Evolutionary conservation across 306 rosid genomes (phyloP).

Genomic region (Quercus suber): DNA sequence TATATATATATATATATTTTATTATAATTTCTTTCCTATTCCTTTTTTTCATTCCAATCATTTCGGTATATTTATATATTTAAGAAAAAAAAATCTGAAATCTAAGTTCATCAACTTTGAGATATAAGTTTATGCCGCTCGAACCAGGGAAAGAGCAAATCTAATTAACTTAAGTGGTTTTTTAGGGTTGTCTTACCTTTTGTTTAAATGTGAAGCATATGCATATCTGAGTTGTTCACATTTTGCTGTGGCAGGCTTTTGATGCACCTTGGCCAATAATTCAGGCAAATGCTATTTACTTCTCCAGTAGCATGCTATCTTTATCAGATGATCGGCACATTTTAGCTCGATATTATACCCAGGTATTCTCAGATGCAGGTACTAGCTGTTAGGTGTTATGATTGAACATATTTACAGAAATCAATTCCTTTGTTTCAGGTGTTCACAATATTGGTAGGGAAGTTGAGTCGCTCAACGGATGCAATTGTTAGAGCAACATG

Average conservation of each 20-base stretch:
- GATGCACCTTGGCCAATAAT: slow-evolving; percentile 96
- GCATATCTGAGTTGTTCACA: background rate
- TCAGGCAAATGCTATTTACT: slow-evolving; percentile 95
- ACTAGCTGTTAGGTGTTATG: slow-evolving; percentile 10
- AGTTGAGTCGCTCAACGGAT: slow-evolving; percentile 76
- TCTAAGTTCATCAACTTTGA: background rate
- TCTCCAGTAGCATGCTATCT: slow-evolving; percentile 77
- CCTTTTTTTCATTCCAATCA: background rate
- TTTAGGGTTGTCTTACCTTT: background rate
- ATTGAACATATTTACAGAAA: slow-evolving; percentile 16
- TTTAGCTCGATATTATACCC: slow-evolving; percentile 62
- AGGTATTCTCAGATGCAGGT: slow-evolving; percentile 45
- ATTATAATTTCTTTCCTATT: background rate
- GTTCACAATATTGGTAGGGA: slow-evolving; percentile 70
- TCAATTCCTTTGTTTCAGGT: slow-evolving; percentile 49
- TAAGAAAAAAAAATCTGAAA: background rate
- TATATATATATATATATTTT: background rate
- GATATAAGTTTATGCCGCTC: background rate
- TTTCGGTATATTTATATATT: background rate
- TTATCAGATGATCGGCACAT: slow-evolving; percentile 71
- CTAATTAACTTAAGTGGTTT: background rate
- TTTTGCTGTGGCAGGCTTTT: slow-evolving; percentile 71
- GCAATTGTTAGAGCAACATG: slow-evolving; percentile 86
- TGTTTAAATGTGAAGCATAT: background rate
- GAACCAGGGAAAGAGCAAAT: background rate